phyloP scores from a whole-genome alignment of 2,329 filamentous ascomycete species.

The Seiridium unicorne region DNA sequence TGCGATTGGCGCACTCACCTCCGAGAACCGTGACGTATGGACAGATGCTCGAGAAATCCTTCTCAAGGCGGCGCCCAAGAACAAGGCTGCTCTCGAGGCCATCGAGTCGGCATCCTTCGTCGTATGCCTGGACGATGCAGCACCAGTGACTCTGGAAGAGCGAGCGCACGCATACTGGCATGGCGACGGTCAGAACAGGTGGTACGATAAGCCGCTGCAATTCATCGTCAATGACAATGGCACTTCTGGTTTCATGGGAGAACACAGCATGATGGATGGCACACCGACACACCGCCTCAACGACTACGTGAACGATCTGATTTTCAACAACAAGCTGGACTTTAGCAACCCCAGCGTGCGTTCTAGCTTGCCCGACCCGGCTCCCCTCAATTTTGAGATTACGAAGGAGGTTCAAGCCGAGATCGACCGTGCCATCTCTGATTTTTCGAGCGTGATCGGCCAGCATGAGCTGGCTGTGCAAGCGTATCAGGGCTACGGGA shows the following conservation, averaged over 20 bases:
- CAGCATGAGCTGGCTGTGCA: conserved; percentile 91
- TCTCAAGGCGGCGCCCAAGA: conserved; percentile 72
- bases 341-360: conserved; percentile 77
- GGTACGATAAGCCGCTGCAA: conserved; percentile 97
- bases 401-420: conserved; percentile 71
- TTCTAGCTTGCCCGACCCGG: conserved; percentile 80
- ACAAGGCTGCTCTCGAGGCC: conserved; percentile 72
- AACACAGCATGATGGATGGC: conserved; percentile 99
- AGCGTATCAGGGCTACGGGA: conserved; percentile 95
- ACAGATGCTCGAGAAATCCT: conserved; percentile 77
- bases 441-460: conserved; percentile 80
- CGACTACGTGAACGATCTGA: conserved; percentile 88
- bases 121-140: conserved; percentile 88
- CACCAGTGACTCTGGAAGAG: conserved; percentile 91
- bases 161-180: conserved; percentile 97
- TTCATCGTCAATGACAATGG: conserved; percentile 99
- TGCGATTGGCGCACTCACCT: conserved; percentile 80
- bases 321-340: conserved; percentile 93
- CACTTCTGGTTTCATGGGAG: conserved; percentile 94
- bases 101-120: conserved; percentile 90
- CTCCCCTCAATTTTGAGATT: conserved; percentile 74
- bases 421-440: conserved; percentile 72
- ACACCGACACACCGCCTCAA: conserved; percentile 96
- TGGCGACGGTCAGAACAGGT: conserved; percentile 91
- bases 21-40: conserved; percentile 93